Evolutionary conservation across 345 rosid genomes (phyloP), one percentile per base, ranked within the genome.

Genomic region (Bretschneidera sinensis): DNA sequence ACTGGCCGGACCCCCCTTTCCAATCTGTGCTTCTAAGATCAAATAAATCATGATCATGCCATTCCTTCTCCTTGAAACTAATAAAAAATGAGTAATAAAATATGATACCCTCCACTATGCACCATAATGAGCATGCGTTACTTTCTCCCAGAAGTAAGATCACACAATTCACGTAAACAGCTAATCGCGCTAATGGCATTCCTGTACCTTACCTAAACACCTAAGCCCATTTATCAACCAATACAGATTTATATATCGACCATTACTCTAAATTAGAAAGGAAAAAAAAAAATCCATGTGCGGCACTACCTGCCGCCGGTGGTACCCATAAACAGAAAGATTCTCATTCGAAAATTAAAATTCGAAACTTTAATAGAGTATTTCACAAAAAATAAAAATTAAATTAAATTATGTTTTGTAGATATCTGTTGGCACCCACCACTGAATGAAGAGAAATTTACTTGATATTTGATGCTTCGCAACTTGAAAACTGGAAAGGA

Each of bases 261-360:
- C 24, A 4, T n/a, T n/a, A n/a, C n/a, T 15, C 20, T 59, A 28
- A 19, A 33, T 25, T 18, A 7, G n/a, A n/a, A n/a, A n/a, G n/a
- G 16, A 43, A 24, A 28, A 34, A 10, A 17, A 47, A 25, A 57
- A 62, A 15, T n/a, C 14, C 59, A 48, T 57, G 60, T 56, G 72
- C 64, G 71, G 74, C 76, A 54, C 67, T 51, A 52, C 62, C 55
- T 47, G 71, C 76, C 66, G 71, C 70, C 74, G 71, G 55, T 58
- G 62, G 55, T 59, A 48, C 65, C 66, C 76, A 57, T 57, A 9
- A 11, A 57, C 35, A 54, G 67, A 52, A n/a, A 66, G 70, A 64
- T 67, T 79, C 78, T 73, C 76, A 64, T 54, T 67, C 74, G n/a
- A n/a, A n/a, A n/a, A n/a, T n/a, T n/a, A n/a, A n/a, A n/a, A n/a